phyloP scores from a whole-genome alignment of 495 filamentous ascomycete genomes.

The Xylaria flabelliformis region DNA sequence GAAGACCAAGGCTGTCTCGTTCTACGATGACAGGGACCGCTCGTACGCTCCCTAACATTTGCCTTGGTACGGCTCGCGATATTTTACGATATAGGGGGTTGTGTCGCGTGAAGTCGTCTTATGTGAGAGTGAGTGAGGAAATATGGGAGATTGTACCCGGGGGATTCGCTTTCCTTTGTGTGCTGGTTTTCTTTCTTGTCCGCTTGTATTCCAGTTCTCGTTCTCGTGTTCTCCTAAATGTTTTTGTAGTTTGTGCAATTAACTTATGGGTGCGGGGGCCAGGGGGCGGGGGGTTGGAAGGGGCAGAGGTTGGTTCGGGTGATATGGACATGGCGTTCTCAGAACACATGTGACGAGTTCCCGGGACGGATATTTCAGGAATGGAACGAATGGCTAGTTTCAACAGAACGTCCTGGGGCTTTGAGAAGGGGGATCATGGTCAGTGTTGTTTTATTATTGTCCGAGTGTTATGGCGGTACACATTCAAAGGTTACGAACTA shows the following conservation, averaged over 20 bases:
- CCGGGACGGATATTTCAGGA: neutral
- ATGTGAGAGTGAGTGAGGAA: neutral
- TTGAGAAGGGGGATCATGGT: neutral
- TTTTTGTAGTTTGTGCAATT: neutral
- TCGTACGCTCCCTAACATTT: neutral
- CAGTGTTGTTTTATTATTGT: neutral
- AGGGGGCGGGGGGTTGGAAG: neutral
- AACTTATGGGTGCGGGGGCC: neutral
- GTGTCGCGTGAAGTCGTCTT: neutral
- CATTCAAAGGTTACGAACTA: slow-evolving; percentile 8
- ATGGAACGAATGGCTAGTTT: neutral
- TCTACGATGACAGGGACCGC: slow-evolving; percentile 14
- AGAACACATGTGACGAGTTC: neutral
- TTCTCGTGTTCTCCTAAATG: neutral
- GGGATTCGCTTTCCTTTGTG: neutral
- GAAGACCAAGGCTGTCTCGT: slow-evolving; percentile 9
- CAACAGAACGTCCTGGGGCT: neutral
- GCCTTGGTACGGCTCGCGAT: neutral
- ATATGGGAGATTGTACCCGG: neutral
- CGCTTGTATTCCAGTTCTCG: neutral
- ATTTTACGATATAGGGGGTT: neutral
- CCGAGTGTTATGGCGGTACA: neutral
- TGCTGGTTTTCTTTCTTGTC: neutral
- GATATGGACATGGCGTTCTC: neutral
- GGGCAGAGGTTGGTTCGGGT: neutral